Conservation (phyloP, 192 early-diverging fungal genomes). For the Coemansia sp. region DNA sequence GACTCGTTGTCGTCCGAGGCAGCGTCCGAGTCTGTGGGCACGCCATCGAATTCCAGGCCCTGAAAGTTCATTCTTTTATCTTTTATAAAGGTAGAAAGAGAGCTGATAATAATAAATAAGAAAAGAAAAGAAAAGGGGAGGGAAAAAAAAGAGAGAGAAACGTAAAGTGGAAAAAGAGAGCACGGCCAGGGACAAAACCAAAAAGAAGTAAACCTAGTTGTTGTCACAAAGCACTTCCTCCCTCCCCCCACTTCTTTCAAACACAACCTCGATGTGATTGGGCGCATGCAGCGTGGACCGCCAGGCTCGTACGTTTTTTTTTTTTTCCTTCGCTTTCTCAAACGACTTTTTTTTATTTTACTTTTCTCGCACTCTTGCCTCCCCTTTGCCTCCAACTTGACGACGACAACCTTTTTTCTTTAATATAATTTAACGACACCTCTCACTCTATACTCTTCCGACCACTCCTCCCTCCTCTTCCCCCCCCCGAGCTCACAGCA, state of each 20-base stretch:
- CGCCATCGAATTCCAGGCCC: conserved; percentile 52
- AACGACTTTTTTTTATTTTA: neutral
- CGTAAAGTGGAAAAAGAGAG: neutral
- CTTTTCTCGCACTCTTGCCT: conserved; percentile 4
- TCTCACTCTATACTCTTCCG: no score
- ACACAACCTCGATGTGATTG: neutral
- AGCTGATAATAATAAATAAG: neutral
- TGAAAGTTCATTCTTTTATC: conserved; percentile 45
- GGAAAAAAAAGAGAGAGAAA: neutral
- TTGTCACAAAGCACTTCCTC: neutral
- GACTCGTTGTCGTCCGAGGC: conserved; percentile 44
- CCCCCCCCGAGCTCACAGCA: no score
- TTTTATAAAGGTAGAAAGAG: no score
- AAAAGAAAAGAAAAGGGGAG: no score
- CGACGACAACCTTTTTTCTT: neutral
- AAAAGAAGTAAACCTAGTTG: neutral
- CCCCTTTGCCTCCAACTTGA: neutral
- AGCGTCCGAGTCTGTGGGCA: conserved; percentile 40
- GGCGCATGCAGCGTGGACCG: conserved; percentile 2
- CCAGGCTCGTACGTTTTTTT: neutral
- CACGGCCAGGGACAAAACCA: neutral
- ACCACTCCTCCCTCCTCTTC: neutral
- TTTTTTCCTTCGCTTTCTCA: neutral
- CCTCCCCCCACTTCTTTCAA: neutral
- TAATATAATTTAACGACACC: neutral